Percentiles rank a stretch among this genome's conserved stretches.
phyloP scores from a whole-genome alignment of 148 eudicot genomes.

The Vaccinium corymbosum region DNA sequence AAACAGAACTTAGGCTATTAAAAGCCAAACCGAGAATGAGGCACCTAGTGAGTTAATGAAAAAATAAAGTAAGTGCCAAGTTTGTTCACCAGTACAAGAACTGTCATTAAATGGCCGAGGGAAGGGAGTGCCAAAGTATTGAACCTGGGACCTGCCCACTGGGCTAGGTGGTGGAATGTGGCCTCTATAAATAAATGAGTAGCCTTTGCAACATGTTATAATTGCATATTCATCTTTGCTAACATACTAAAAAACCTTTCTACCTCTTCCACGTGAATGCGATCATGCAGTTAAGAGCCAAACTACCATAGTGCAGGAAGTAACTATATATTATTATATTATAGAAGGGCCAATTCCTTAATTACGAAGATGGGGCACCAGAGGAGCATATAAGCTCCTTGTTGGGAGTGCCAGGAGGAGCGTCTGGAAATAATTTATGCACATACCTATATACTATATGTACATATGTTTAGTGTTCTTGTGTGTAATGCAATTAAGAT shows the following conservation, averaged over 20 bases:
- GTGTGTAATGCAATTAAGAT: no score
- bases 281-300: conserved; percentile 6
- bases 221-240: not conserved
- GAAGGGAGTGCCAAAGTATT: not conserved
- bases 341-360: not conserved
- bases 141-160: not conserved
- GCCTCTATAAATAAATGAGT: not conserved
- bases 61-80: not conserved
- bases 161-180: not conserved
- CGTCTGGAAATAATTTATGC: no score
- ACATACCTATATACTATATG: no score
- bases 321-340: not conserved
- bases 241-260: not conserved
- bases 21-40: not conserved
- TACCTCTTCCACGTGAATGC: not conserved
- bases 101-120: not conserved
- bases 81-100: not conserved
- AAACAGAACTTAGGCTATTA: not conserved
- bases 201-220: not conserved
- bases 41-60: not conserved
- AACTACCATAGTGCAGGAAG: not conserved
- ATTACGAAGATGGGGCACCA: no score
- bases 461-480: no score
- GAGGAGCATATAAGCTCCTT: no score
- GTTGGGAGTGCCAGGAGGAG: no score